Percentiles rank a stretch among this genome's conserved stretches.
Evolutionary conservation across 768 basidiomycete genomes (phyloP).

Genomic region (Lepiota venenata): DNA sequence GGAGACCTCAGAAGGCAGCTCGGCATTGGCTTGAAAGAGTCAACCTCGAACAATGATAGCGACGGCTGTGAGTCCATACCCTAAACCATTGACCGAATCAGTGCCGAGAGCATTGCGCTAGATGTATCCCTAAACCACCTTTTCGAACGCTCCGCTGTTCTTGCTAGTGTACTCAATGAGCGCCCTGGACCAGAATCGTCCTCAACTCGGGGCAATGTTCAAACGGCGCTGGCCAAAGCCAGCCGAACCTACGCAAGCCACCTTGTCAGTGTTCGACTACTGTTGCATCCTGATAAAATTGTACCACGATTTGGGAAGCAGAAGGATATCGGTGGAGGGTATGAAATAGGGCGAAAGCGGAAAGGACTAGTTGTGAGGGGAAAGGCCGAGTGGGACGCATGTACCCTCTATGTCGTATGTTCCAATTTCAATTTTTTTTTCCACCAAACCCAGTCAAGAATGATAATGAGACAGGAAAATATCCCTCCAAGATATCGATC

Average conservation of each 20-base stretch:
- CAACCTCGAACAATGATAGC: not conserved
- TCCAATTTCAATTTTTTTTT: not conserved
- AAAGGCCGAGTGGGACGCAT: conserved; percentile 55
- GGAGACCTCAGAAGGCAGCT: conserved; percentile 48
- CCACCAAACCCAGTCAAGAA: not conserved
- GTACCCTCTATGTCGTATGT: conserved; percentile 52
- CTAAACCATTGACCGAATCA: conserved; percentile 12
- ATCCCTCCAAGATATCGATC: conserved; percentile 55
- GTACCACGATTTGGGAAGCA: conserved; percentile 23
- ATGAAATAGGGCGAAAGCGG: conserved; percentile 60
- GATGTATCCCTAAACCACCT: conserved; percentile 61
- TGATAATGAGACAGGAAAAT: conserved; percentile 51
- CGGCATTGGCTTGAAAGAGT: conserved; percentile 28
- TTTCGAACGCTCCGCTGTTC: conserved; percentile 33
- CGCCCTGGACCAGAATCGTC: conserved; percentile 14
- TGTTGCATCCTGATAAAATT: conserved; percentile 31
- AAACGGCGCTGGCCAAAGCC: conserved; percentile 53
- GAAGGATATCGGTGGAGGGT: conserved; percentile 39
- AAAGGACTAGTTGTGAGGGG: conserved; percentile 27
- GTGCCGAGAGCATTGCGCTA: conserved; percentile 18
- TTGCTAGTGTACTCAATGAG: conserved; percentile 22
- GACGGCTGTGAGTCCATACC: not conserved
- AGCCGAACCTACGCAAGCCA: conserved; percentile 47
- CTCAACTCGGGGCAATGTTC: conserved; percentile 17
- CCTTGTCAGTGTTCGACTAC: conserved; percentile 58